phyloP scores from a whole-genome alignment of 495 filamentous ascomycete genomes.

The Penicillium cosmopolitanum region DNA sequence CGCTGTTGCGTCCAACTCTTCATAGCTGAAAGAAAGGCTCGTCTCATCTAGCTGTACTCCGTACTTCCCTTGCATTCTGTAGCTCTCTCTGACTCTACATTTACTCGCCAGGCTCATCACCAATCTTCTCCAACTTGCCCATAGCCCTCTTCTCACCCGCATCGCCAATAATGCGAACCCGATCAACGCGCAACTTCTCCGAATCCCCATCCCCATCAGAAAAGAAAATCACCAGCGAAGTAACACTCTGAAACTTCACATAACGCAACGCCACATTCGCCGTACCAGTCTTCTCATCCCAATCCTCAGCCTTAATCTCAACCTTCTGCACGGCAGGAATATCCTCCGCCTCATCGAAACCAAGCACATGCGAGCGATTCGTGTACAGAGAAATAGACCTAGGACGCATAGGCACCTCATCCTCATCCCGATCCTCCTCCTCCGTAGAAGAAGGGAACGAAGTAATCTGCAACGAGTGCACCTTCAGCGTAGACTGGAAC shows the following conservation, averaged over 20 bases:
- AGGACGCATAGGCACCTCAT: constrained; percentile 83
- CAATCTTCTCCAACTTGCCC: constrained; percentile 96
- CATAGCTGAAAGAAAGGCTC: background rate
- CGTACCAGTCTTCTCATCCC: constrained; percentile 84
- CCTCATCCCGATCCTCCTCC: constrained; percentile 59
- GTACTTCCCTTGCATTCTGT: background rate
- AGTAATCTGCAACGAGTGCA: constrained; percentile 89
- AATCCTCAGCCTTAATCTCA: constrained; percentile 72
- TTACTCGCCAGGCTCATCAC: constrained; percentile 71
- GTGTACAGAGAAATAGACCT: constrained; percentile 80
- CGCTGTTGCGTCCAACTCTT: background rate
- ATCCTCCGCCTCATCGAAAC: constrained; percentile 95
- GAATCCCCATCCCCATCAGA: constrained; percentile 83
- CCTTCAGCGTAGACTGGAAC: constrained; percentile 85
- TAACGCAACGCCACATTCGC: constrained; percentile 83
- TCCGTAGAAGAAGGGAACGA: constrained; percentile 62
- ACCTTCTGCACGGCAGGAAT: constrained; percentile 76
- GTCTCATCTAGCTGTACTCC: background rate
- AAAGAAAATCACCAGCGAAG: constrained; percentile 84
- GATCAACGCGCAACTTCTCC: constrained; percentile 86
- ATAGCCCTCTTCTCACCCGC: constrained; percentile 88
- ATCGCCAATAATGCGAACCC: constrained; percentile 86
- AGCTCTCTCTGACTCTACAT: background rate
- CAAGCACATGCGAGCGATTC: constrained; percentile 85
- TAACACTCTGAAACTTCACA: constrained; percentile 96